phyloP scores from a whole-genome alignment of 352 stramenopile species.

The Globisporangium acanthophoron region DNA sequence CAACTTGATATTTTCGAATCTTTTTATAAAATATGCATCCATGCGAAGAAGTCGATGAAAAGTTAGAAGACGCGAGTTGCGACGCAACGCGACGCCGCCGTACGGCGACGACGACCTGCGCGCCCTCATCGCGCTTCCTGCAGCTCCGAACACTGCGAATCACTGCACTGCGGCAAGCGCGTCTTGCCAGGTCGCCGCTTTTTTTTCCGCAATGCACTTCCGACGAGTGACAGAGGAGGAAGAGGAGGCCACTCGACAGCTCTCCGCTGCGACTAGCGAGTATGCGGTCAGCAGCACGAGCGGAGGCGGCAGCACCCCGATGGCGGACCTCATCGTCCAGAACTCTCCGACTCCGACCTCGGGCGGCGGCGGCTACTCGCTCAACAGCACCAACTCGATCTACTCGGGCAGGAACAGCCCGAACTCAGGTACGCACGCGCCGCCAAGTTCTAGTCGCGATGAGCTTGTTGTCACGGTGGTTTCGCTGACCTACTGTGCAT shows the following conservation, averaged over 20 bases:
- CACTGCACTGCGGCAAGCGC: too few relatives aligned
- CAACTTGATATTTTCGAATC: too few relatives aligned
- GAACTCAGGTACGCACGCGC: background rate
- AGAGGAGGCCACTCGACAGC: background rate
- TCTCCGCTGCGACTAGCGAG: background rate
- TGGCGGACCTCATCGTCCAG: background rate
- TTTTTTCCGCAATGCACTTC: background rate
- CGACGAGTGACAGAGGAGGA: background rate
- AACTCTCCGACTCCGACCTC: background rate
- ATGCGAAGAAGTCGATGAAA: too few relatives aligned
- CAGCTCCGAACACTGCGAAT: too few relatives aligned
- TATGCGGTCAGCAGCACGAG: background rate
- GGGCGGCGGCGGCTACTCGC: background rate
- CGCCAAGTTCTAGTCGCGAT: background rate
- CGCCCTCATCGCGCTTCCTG: too few relatives aligned
- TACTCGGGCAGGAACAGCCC: background rate
- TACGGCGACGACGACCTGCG: too few relatives aligned
- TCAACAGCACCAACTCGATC: constrained; percentile 1
- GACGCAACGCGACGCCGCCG: too few relatives aligned
- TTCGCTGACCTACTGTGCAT: background rate
- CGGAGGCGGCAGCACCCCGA: too few relatives aligned
- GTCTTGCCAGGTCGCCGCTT: too few relatives aligned
- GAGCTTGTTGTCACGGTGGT: too few relatives aligned
- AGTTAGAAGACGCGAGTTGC: too few relatives aligned
- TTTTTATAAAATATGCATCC: too few relatives aligned